Conservation (phyloP, 768 basidiomycete genomes). For the Kwoniella heveanensis region DNA sequence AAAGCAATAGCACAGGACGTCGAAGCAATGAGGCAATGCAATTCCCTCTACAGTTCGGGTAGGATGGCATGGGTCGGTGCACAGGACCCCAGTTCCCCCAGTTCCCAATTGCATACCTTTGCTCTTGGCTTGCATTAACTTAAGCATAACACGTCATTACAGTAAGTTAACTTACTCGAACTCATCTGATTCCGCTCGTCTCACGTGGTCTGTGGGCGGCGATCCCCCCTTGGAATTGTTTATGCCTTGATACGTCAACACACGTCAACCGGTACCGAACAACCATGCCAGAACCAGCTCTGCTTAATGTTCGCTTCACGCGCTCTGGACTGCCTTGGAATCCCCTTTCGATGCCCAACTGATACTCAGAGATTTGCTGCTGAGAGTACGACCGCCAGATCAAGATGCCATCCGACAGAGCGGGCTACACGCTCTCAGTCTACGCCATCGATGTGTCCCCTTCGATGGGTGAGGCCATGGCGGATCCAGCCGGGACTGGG, state of each 20-base stretch:
- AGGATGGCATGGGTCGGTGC: too few species aligned
- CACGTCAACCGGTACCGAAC: background rate
- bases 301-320: too few species aligned
- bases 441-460: conserved; percentile 86
- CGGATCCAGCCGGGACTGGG: conserved; percentile 63
- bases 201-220: background rate
- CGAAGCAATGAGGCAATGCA: background rate
- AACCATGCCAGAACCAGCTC: too few species aligned
- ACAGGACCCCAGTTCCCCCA: too few species aligned
- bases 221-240: background rate
- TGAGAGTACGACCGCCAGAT: too few species aligned
- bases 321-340: too few species aligned
- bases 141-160: conserved; percentile 1
- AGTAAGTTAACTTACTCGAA: background rate
- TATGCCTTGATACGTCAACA: background rate
- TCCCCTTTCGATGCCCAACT: too few species aligned
- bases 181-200: background rate
- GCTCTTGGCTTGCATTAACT: too few species aligned
- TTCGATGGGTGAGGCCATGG: conserved; percentile 72
- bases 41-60: too few species aligned
- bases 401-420: conserved; percentile 44
- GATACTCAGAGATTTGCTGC: too few species aligned
- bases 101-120: too few species aligned
- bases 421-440: conserved; percentile 53
- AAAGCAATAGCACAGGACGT: background rate